Evolutionary conservation across 2,329 filamentous ascomycete species (phyloP).

Genomic region (Aspergillus neoniger): DNA sequence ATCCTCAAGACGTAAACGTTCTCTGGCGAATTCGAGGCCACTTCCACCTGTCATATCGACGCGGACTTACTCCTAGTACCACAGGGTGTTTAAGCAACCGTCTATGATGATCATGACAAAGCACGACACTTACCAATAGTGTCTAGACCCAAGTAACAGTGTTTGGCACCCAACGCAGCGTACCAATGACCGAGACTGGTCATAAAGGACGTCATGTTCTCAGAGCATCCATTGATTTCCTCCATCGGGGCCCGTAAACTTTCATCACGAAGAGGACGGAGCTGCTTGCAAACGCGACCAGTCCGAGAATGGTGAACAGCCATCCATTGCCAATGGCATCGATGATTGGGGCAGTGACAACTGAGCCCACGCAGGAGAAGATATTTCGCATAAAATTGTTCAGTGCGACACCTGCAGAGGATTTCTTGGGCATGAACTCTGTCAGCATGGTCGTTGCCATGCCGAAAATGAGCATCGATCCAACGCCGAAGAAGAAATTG

Average conservation of each 20-base stretch:
- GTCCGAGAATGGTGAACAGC: conserved; percentile 66
- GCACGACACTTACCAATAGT: not conserved
- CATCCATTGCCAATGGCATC: conserved; percentile 72
- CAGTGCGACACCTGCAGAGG: conserved; percentile 72
- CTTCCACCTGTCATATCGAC: not conserved
- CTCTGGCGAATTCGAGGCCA: not conserved
- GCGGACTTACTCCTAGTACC: not conserved
- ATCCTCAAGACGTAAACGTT: conserved; percentile 8
- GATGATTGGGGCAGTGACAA: conserved; percentile 72
- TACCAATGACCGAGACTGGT: not conserved
- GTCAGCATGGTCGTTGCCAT: conserved; percentile 79
- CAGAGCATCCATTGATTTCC: conserved; percentile 59
- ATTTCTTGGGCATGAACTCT: conserved; percentile 74
- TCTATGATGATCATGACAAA: not conserved
- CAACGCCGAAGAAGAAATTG: conserved; percentile 73
- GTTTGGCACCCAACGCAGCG: not conserved
- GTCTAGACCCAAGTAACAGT: not conserved
- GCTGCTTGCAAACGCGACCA: conserved; percentile 60
- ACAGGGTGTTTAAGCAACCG: not conserved
- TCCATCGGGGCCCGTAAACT: conserved; percentile 64
- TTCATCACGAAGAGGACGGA: conserved; percentile 63
- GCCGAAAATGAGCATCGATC: conserved; percentile 77
- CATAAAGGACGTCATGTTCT: conserved; percentile 20
- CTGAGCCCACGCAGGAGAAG: conserved; percentile 68
- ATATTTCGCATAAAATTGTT: conserved; percentile 83